Evolutionary conservation across 1,284 basidiomycete species (phyloP).

Genomic region (Sphaerobolus stellatus): DNA sequence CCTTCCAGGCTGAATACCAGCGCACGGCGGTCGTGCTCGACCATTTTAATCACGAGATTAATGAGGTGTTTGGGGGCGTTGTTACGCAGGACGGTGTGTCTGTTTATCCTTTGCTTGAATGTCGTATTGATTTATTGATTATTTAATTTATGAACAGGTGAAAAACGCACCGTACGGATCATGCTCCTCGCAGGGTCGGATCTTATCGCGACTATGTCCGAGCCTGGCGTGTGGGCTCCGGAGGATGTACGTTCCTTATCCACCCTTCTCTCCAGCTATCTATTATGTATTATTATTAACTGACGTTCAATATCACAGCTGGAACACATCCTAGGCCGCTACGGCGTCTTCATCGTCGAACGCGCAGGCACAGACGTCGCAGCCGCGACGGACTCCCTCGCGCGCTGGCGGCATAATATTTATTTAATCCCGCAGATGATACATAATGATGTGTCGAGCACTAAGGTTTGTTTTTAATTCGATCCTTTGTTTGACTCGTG

Average conservation of each 20-base stretch:
- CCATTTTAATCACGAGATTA: conserved; percentile 93
- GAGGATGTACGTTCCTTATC: conserved; percentile 83
- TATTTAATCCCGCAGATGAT: conserved; percentile 95
- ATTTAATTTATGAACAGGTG: conserved; percentile 42
- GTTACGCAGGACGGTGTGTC: conserved; percentile 46
- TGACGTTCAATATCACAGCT: conserved; percentile 51
- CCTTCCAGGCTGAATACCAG: conserved; percentile 86
- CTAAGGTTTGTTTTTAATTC: conserved; percentile 65
- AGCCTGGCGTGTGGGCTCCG: conserved; percentile 98
- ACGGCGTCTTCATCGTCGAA: conserved; percentile 95
- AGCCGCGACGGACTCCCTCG: conserved; percentile 72
- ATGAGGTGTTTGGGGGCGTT: conserved; percentile 74
- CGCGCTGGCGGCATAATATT: conserved; percentile 86
- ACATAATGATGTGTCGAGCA: conserved; percentile 97
- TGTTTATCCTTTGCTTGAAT: no score
- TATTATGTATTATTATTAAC: conserved; percentile 17
- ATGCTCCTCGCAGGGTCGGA: conserved; percentile 98
- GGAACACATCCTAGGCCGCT: conserved; percentile 92
- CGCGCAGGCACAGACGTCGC: conserved; percentile 92
- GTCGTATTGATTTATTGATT: background rate
- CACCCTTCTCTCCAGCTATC: conserved; percentile 10
- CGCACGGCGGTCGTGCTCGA: conserved; percentile 95
- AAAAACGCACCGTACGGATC: conserved; percentile 66
- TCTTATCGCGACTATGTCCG: conserved; percentile 96
- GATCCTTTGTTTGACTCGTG: conserved; percentile 7